These are phyloP conservation scores for Passiflora organensis DNA, from an alignment of 345 rosid genomes.

Conservation along the genomic window DNA sequence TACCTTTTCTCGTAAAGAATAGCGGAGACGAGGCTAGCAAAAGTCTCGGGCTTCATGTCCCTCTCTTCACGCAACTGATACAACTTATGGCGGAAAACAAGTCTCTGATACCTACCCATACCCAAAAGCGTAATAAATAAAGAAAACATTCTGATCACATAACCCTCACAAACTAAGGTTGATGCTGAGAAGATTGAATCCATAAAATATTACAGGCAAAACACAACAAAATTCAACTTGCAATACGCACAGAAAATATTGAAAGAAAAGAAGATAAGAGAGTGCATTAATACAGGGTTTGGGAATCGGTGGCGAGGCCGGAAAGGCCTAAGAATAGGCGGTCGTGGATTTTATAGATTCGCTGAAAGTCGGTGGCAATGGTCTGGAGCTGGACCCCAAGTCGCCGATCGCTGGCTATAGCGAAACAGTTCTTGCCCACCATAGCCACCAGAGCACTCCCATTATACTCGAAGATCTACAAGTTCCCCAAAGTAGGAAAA, in stretches of 20 bases:
- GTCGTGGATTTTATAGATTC: conserved; percentile 80
- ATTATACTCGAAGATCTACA: conserved; percentile 93
- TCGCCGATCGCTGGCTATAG: conserved; percentile 92
- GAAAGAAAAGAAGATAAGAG: neutral
- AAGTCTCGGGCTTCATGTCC: conserved; percentile 99
- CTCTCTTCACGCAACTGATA: conserved; percentile 94
- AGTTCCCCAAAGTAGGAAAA: too few relatives aligned
- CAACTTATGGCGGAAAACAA: conserved; percentile 81
- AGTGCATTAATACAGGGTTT: conserved; percentile 54
- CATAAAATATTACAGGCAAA: neutral
- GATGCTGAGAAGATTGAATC: neutral
- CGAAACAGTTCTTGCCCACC: conserved; percentile 99
- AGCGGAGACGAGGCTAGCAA: conserved; percentile 92
- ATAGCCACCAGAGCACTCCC: conserved; percentile 97
- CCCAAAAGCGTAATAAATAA: neutral
- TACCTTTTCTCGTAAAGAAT: conserved; percentile 95
- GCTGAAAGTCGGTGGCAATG: conserved; percentile 89
- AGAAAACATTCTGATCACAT: too few relatives aligned
- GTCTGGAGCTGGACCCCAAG: conserved; percentile 95
- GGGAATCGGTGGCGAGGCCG: conserved; percentile 92
- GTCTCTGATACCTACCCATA: conserved; percentile 71
- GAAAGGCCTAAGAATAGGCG: conserved; percentile 81
- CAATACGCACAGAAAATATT: too few relatives aligned
- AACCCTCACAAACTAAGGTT: too few relatives aligned
- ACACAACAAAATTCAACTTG: neutral